phyloP scores from a whole-genome alignment of 1,284 basidiomycete species.

The Earliella scabrosa region DNA sequence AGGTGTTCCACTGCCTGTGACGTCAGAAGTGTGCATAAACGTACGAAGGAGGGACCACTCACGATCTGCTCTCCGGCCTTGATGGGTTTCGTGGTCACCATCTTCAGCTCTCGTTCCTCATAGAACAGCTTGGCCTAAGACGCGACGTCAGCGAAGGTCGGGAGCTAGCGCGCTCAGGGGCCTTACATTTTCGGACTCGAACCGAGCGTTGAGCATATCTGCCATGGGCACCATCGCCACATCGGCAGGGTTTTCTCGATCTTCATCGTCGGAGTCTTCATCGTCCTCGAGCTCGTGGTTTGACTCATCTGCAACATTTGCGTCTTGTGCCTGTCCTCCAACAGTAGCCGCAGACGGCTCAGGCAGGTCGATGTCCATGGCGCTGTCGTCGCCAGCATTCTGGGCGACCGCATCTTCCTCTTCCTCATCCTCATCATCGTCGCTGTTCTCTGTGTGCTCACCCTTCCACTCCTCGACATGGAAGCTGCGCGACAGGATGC shows the following conservation, averaged over 20 bases:
- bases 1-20: constrained; percentile 87
- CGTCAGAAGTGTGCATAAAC: background rate
- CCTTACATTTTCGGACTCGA: constrained; percentile 84
- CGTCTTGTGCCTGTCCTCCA: constrained; percentile 34
- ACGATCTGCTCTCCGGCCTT: constrained; percentile 89
- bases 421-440: constrained; percentile 50
- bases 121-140: constrained; percentile 84
- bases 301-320: constrained; percentile 31
- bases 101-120: constrained; percentile 73
- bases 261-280: constrained; percentile 59
- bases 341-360: constrained; percentile 50
- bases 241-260: constrained; percentile 67
- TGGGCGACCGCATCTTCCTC: constrained; percentile 30
- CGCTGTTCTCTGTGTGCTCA: constrained; percentile 40
- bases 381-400: constrained; percentile 40
- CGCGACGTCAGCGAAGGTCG: background rate
- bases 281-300: constrained; percentile 16
- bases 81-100: constrained; percentile 83
- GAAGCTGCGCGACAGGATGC: constrained; percentile 93
- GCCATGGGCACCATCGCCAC: constrained; percentile 97
- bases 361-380: constrained; percentile 46
- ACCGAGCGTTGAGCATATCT: constrained; percentile 91
- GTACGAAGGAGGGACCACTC: constrained; percentile 26
- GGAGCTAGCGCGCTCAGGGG: background rate
- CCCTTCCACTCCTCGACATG: constrained; percentile 66